Percentiles rank a stretch among this genome's conserved stretches.
Evolutionary conservation across 768 basidiomycete genomes (phyloP).

Genomic region (Leucocoprinus birnbaumii): DNA sequence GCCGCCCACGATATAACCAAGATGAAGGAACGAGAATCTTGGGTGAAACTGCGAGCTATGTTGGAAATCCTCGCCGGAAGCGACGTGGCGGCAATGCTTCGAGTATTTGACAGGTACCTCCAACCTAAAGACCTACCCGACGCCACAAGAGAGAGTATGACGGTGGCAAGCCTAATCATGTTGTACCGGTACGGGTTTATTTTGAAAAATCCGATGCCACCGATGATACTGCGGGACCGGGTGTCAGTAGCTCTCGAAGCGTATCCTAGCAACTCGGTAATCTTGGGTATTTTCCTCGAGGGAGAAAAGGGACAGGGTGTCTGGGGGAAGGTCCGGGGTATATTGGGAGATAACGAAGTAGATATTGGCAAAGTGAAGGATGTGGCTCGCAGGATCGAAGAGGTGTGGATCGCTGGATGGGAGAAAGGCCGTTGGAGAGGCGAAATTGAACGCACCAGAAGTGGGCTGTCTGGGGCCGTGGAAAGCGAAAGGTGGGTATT

Average conservation of each 20-base stretch:
- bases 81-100: conserved; percentile 35
- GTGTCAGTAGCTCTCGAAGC: conserved; percentile 48
- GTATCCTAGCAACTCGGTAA: conserved; percentile 69
- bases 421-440: conserved; percentile 67
- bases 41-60: conserved; percentile 64
- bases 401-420: conserved; percentile 83
- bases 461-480: conserved; percentile 57
- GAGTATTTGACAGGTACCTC: conserved; percentile 38
- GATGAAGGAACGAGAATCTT: conserved; percentile 62
- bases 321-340: conserved; percentile 67
- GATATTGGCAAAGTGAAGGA: conserved; percentile 42
- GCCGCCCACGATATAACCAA: conserved; percentile 18
- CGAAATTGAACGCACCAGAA: conserved; percentile 70
- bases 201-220: conserved; percentile 56
- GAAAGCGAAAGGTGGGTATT: conserved; percentile 62
- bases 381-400: conserved; percentile 55
- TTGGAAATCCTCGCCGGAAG: conserved; percentile 56
- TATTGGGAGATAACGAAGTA: conserved; percentile 45
- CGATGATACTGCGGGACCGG: conserved; percentile 54
- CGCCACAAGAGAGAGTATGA: conserved; percentile 50
- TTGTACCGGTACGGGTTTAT: conserved; percentile 55
- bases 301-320: conserved; percentile 73
- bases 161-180: conserved; percentile 53
- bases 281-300: conserved; percentile 74
- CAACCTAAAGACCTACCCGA: conserved; percentile 18